Evolutionary conservation across 495 filamentous ascomycete genomes (phyloP), one percentile per base, ranked within the genome.

Genomic region (Parmelia sp.): DNA sequence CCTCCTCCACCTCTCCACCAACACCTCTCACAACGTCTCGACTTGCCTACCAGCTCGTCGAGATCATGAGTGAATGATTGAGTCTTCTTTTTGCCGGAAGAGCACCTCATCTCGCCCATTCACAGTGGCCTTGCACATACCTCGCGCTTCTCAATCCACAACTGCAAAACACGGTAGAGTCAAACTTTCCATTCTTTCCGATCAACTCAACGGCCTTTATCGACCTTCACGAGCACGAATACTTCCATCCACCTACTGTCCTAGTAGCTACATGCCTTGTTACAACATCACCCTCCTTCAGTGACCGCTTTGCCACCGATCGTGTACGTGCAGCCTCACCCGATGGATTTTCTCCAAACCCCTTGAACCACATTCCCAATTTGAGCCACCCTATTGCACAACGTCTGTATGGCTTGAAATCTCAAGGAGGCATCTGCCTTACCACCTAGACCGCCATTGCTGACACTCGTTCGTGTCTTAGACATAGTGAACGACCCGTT

Each of bases 151-250:
- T 40, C 47, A 63, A 63, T 62, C 21, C 29, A 49, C 62, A 51
- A 42, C 58, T 62, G 67, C 51, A 64, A 57, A 49, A 60, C 57
- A 69, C 67, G 67, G 67, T 69, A 69, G 60, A 69, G 67, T 69
- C 67, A 65, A 39, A 15, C 12, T 58, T 65, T 59, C 35, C 23
- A 56, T 49, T 40, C 59, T 57, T n/a, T 64, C 10, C 56, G 53
- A 45, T 23, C 55, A 55, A 51, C 29, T 55, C 55, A 57, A 45
- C 53, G 51, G 42, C 64, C 57, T 61, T n/a, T 37, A 64, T 49
- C 57, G 21, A 47, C 40, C 40, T n/a, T 47, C 47, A 66, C 60
- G 33, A 65, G 39, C 37, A 57, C 57, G 14, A 49, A 31, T 29
- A 36, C 39, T 66, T 64, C 67, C 14, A 39, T 64, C 56, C 67